Conservation (phyloP, 2,329 filamentous ascomycete genomes). For the Chalara sp. region DNA sequence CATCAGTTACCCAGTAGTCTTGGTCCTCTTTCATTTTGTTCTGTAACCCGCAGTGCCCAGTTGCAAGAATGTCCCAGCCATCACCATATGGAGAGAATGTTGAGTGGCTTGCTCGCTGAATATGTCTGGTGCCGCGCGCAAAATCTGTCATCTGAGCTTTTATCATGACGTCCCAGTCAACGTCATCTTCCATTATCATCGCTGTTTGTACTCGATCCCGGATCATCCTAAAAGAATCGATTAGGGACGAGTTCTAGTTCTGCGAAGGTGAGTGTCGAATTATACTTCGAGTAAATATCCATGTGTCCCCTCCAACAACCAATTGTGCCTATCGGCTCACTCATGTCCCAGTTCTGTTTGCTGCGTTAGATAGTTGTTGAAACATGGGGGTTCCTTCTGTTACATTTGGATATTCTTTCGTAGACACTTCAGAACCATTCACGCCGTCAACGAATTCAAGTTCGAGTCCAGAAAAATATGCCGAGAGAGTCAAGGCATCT, state of each 20-base stretch:
- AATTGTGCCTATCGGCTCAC: slow-evolving; percentile 19
- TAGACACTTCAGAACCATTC: slow-evolving; percentile 29
- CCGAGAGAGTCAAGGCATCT: slow-evolving; percentile 38
- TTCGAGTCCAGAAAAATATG: slow-evolving; percentile 34
- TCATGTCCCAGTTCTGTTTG: no score
- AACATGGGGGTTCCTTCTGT: no score
- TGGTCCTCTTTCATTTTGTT: no score
- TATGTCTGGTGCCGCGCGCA: slow-evolving; percentile 10
- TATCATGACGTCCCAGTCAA: slow-evolving; percentile 36
- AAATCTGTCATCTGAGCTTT: slow-evolving; percentile 26
- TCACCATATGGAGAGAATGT: slow-evolving; percentile 24
- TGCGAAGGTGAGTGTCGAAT: no score
- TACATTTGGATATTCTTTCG: slow-evolving; percentile 32
- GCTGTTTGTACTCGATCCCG: slow-evolving; percentile 28
- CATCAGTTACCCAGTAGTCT: no score
- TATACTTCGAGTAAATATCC: slow-evolving; percentile 14
- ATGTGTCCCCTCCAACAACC: slow-evolving; percentile 36
- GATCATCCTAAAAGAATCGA: slow-evolving; percentile 21
- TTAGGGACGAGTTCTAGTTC: no score
- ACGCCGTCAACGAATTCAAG: slow-evolving; percentile 39
- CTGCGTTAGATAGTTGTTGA: no score
- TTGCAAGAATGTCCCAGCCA: slow-evolving; percentile 31
- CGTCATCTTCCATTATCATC: slow-evolving; percentile 36
- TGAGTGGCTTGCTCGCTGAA: background rate
- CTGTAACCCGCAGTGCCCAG: slow-evolving; percentile 29